Evolutionary conservation across 106 monocot species (phyloP).

Genomic region (Phalaenopsis aphrodite): DNA sequence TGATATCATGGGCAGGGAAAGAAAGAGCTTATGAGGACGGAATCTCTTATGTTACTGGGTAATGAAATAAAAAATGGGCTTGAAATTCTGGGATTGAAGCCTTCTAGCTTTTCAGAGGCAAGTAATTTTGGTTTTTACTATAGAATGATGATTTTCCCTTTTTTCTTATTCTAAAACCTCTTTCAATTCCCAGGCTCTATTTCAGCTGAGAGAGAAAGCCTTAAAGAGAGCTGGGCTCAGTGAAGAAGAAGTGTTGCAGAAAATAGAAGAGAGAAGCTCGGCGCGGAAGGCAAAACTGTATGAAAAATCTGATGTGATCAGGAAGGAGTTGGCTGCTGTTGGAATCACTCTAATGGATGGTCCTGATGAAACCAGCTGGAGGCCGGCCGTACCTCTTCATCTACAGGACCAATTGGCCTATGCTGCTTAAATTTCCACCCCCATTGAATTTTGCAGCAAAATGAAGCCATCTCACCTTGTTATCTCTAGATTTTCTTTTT

Average conservation of each 20-base stretch:
- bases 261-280: conserved; percentile 60
- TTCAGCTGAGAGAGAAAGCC: conserved; percentile 67
- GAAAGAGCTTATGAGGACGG: conserved; percentile 54
- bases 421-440: not conserved
- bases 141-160: not conserved
- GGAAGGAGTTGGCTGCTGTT: conserved; percentile 51
- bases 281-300: conserved; percentile 67
- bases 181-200: conserved; percentile 41
- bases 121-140: not conserved
- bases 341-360: conserved; percentile 87
- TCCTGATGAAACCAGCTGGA: conserved; percentile 79
- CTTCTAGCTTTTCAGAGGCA: conserved; percentile 65
- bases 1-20: conserved; percentile 47
- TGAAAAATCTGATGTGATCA: conserved; percentile 77
- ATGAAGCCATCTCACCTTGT: too few relatives aligned
- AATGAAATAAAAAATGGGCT: conserved; percentile 49
- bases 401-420: conserved; percentile 28
- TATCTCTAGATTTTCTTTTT: too few relatives aligned
- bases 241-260: conserved; percentile 59
- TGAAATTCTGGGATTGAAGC: conserved; percentile 56
- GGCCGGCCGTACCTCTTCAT: conserved; percentile 57
- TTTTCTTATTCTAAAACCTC: not conserved
- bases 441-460: not conserved
- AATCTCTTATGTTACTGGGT: conserved; percentile 53
- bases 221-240: conserved; percentile 60